A percentile compares a stretch with the other conserved stretches of the same genome.
Conservation (phyloP, 1,284 basidiomycete species). For the Ganoderma sinense region DNA sequence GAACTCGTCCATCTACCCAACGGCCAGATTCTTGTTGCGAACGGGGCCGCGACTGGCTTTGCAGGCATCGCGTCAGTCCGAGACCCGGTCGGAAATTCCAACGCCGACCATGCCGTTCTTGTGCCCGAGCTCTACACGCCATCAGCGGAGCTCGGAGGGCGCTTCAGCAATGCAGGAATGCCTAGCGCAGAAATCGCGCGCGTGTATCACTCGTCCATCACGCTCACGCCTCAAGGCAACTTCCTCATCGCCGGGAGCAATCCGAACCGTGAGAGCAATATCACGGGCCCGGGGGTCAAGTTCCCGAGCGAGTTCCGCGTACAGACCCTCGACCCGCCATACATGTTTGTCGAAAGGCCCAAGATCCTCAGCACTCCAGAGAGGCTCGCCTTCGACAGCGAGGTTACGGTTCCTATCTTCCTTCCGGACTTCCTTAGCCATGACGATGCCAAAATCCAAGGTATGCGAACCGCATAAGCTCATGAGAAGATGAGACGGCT, state of each 20-base stretch:
- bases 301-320: conserved; percentile 54
- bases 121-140: conserved; percentile 62
- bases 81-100: conserved; percentile 45
- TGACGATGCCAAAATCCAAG: conserved; percentile 42
- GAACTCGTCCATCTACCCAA: conserved; percentile 60
- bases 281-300: conserved; percentile 31
- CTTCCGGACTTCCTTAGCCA: conserved; percentile 40
- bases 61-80: conserved; percentile 50
- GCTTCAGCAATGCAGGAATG: conserved; percentile 55
- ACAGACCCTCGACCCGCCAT: conserved; percentile 57
- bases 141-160: conserved; percentile 47
- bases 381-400: conserved; percentile 48
- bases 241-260: conserved; percentile 59
- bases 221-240: conserved; percentile 50
- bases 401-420: conserved; percentile 45
- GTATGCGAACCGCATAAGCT: conserved; percentile 27
- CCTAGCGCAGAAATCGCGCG: conserved; percentile 53
- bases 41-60: conserved; percentile 53
- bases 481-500: not conserved
- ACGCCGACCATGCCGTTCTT: conserved; percentile 55
- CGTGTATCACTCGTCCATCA: conserved; percentile 53
- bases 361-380: conserved; percentile 43
- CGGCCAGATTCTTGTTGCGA: conserved; percentile 57
- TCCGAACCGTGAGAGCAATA: conserved; percentile 49
- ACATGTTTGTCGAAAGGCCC: conserved; percentile 48